Base-by-base conservation (phyloP, 169 alveolate genomes). In the Plasmodium inui region DNA sequence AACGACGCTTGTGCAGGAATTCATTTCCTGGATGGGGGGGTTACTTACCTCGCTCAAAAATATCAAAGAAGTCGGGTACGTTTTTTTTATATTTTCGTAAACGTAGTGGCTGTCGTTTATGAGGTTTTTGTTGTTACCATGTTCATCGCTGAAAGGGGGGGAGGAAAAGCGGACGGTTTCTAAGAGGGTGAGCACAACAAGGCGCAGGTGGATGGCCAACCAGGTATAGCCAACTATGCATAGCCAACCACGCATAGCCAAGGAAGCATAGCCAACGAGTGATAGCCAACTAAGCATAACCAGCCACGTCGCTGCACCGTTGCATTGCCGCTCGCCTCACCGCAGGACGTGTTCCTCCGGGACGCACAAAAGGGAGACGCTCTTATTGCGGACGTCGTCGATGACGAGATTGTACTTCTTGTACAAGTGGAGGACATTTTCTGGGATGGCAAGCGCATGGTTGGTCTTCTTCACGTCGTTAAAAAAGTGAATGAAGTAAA, bases 71-170 rank as follows among this genome's bases (percentile, higher is more conserved):
- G 95, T 91, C 53, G 91, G 41, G 57, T 91, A 91, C 10, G 95
- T 91, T 46, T 91, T 91, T 44, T 76, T 91, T 26, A 91, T 91
- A 50, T 91, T 91, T 73, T 91, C 95, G 53, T 67, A 91, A 91
- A 91, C 53, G 34, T 91, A 91, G 46, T 81, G 50, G 39, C 95
- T 91, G 22, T 91, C 95, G 19, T 91, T 91, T 82, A 82, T 82
- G 30, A 91, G 88, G 14, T 53, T 53, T 14, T 67, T 91, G 37
- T 91, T 70, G 37, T 74, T 83, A 2, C 46, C 37, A 82, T 82
- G 82, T 22, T 46, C 81, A 28, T 81, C 85, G n/a, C 92, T 89
- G 72, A 72, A 53, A 74, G 19, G 74, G 39, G 57, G 28, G 30
- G 30, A 72, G 39, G 67, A 78, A 30, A 10, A n/a, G 78, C 19